These are phyloP conservation scores for Corylus americana DNA, from an alignment of 306 rosid genomes.

Conservation along the genomic window DNA sequence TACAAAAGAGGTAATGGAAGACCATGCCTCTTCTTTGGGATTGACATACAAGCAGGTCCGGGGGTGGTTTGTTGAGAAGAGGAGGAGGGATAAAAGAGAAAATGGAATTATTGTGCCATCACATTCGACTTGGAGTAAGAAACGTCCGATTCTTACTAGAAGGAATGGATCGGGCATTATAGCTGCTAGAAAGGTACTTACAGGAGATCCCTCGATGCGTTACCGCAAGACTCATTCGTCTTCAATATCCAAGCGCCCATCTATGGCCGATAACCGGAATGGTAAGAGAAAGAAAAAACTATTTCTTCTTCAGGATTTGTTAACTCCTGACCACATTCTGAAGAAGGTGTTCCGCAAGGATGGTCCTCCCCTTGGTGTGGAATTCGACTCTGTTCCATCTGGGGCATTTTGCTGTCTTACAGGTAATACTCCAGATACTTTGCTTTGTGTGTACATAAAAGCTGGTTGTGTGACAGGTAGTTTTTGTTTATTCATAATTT, in stretches of 20 bases:
- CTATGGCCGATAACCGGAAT: constrained; percentile 14
- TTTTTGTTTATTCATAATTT: background rate
- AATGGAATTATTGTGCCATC: constrained; percentile 27
- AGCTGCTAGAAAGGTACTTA: constrained; percentile 25
- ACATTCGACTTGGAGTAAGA: constrained; percentile 4
- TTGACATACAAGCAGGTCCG: constrained; percentile 61
- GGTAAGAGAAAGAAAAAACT: constrained; percentile 33
- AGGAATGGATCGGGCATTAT: constrained; percentile 29
- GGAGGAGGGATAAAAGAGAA: constrained; percentile 56
- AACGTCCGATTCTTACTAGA: constrained; percentile 23
- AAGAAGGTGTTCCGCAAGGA: constrained; percentile 53
- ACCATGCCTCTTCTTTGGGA: constrained; percentile 45
- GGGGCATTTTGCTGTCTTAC: constrained; percentile 27
- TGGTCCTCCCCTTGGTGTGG: constrained; percentile 64
- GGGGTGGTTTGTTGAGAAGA: constrained; percentile 61
- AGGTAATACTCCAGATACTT: constrained; percentile 17
- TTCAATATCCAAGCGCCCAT: constrained; percentile 21
- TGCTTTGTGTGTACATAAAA: background rate
- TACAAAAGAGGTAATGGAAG: constrained; percentile 40
- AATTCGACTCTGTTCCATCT: constrained; percentile 65
- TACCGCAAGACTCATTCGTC: constrained; percentile 24
- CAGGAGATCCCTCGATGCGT: constrained; percentile 9
- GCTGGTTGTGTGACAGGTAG: background rate
- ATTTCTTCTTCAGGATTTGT: constrained; percentile 40
- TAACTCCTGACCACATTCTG: constrained; percentile 42